Percentiles rank a stretch among this genome's conserved stretches.
Conservation (phyloP, 139 green algal genomes). For the Closterium sp. region DNA sequence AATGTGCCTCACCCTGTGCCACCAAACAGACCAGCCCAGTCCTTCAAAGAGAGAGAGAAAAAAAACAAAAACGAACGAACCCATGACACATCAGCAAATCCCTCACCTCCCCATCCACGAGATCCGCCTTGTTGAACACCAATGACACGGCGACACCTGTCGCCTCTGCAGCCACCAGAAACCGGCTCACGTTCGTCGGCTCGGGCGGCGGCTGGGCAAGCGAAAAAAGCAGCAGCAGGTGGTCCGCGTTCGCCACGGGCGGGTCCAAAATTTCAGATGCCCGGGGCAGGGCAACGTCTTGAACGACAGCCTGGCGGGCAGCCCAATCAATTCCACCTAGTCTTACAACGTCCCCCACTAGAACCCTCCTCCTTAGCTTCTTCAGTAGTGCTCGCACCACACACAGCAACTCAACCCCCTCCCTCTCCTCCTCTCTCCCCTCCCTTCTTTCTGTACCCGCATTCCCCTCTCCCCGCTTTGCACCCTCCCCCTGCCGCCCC, state of each 20-base stretch:
- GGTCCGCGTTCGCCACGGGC: constrained; percentile 87
- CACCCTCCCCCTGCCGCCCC: neutral
- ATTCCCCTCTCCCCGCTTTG: neutral
- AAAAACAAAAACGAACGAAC: no score
- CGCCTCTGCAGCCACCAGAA: constrained; percentile 80
- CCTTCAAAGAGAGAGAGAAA: no score
- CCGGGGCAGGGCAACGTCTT: constrained; percentile 43
- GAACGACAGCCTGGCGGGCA: constrained; percentile 57
- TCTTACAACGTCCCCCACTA: constrained; percentile 85
- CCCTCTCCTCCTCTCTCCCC: neutral
- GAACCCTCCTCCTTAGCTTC: constrained; percentile 82
- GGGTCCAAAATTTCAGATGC: constrained; percentile 71
- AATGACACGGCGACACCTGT: constrained; percentile 76
- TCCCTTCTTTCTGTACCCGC: neutral
- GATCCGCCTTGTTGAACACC: constrained; percentile 92
- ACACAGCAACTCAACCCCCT: constrained; percentile 78
- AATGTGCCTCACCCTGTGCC: no score
- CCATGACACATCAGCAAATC: no score
- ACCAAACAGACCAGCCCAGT: no score
- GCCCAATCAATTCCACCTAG: constrained; percentile 80
- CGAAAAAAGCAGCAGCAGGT: constrained; percentile 87
- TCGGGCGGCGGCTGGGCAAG: constrained; percentile 65
- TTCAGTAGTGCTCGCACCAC: constrained; percentile 79
- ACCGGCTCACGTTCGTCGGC: constrained; percentile 71
- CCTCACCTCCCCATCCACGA: constrained; percentile 61